phyloP scores from a whole-genome alignment of 2,329 filamentous ascomycete genomes.

The Pseudogymnoascus sp. region DNA sequence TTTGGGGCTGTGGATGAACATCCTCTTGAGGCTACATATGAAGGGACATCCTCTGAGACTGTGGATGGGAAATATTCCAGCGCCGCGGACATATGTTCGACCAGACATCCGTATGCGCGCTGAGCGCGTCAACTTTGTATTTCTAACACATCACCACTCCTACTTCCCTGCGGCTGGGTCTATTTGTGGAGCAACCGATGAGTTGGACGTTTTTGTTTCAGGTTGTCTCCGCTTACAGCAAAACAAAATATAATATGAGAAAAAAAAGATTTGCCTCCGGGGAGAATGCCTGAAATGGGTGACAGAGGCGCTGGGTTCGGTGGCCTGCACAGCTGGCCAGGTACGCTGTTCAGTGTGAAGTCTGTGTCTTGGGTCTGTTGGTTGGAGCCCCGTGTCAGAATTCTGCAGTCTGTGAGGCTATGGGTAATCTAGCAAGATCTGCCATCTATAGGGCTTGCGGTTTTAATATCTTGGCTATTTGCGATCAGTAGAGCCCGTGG shows the following conservation, averaged over 20 bases:
- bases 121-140: background rate
- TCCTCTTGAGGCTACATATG: background rate
- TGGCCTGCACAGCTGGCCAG: background rate
- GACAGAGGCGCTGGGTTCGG: background rate
- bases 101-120: background rate
- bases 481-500: background rate
- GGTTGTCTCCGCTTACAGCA: background rate
- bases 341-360: background rate
- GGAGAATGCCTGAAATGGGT: background rate
- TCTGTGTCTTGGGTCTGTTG: background rate
- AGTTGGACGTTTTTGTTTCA: constrained; percentile 7
- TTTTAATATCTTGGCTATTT: background rate
- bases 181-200: constrained; percentile 7
- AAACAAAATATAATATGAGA: constrained; percentile 5
- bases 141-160: background rate
- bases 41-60: background rate
- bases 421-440: constrained; percentile 3
- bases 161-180: background rate
- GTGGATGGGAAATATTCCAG: background rate
- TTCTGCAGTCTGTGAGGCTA: background rate
- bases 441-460: background rate
- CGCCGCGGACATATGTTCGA: background rate
- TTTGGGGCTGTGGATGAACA: background rate
- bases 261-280: background rate
- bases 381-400: background rate